Evolutionary conservation across 306 rosid species (phyloP), one percentile per base, ranked within the genome.

Genomic region (Chamaecrista fasciculata): DNA sequence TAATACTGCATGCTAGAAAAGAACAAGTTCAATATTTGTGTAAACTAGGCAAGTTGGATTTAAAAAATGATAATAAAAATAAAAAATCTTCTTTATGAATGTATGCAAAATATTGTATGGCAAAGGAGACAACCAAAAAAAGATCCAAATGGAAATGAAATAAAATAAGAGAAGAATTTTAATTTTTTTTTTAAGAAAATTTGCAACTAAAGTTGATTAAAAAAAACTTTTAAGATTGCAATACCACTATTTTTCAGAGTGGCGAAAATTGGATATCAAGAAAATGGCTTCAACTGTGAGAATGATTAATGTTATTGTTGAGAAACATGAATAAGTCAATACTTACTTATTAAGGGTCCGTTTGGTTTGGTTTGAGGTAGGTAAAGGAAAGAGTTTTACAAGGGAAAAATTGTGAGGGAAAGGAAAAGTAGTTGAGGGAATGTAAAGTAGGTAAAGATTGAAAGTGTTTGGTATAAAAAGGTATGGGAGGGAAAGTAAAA

Each of bases 1-100:
- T 84, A 56, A 94, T 71, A 85, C 98, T 94, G 97, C 96, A 84
- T 70, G 87, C 90, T 85, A 88, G 91, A 79, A 88, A 79, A 78
- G 85, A 79, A 81, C 21, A 48, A 62, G 67, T 74, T 90, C 79
- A 86, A 70, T 79, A 76, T 55, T 75, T 71, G 76, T 79, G 55
- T 66, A 71, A 68, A 55, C 57, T 26, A 42, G 24, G 63, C 74
- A 28, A 59, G 62, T 53, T 18, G 48, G 36, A 67, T 23, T n/a
- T 59, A 36, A 7, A 11, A 29, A 31, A 11, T 33, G n/a, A n/a
- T n/a, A n/a, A 14, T 29, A 48, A 48, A 36, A 39, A 19, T 2
- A 36, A 55, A n/a, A n/a, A n/a, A n/a, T n/a, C n/a, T n/a, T n/a
- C n/a, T n/a, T n/a, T n/a, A 61, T 61, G 48, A 62, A 6, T 67